These are phyloP conservation scores for Pleurostoma richardsiae DNA, from an alignment of 2,329 filamentous ascomycete genomes.

Conservation along the genomic window DNA sequence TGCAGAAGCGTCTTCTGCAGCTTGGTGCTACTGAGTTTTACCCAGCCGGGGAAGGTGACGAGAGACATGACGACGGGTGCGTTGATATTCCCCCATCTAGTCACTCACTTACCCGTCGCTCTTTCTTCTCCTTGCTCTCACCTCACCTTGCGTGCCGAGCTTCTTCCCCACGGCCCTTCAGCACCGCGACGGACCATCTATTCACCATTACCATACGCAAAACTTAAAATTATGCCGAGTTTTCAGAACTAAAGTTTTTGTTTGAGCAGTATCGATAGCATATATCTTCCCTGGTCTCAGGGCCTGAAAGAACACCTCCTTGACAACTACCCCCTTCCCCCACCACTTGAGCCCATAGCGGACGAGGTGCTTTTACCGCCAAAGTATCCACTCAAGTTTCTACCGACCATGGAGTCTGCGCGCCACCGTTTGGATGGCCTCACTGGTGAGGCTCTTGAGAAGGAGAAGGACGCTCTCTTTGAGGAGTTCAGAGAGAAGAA, in stretches of 20 bases:
- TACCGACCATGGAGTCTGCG: slow-evolving; percentile 5
- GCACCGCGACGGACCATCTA: background rate
- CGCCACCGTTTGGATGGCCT: background rate
- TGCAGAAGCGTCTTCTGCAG: slow-evolving; percentile 78
- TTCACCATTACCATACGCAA: background rate
- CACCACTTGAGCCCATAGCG: slow-evolving; percentile 64
- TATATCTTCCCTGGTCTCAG: slow-evolving; percentile 72
- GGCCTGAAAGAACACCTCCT: slow-evolving; percentile 63
- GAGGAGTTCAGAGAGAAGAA: slow-evolving; percentile 10
- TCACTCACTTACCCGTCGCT: no score
- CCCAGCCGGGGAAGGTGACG: slow-evolving; percentile 80
- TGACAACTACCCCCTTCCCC: slow-evolving; percentile 62
- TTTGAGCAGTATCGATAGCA: slow-evolving; percentile 66
- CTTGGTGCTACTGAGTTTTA: slow-evolving; percentile 76
- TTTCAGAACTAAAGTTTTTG: background rate
- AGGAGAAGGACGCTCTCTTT: slow-evolving; percentile 8
- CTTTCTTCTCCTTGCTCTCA: background rate
- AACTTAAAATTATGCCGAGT: background rate
- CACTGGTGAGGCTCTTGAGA: background rate
- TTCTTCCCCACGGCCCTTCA: background rate
- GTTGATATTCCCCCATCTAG: slow-evolving; percentile 16
- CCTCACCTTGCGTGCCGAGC: background rate
- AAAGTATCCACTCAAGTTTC: slow-evolving; percentile 48
- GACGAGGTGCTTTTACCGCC: slow-evolving; percentile 70
- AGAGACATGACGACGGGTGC: slow-evolving; percentile 88